A percentile compares a stretch with the other conserved stretches of the same genome.
Evolutionary conservation across 257 asterid species (phyloP).

Genomic region (Fraxinus americana): DNA sequence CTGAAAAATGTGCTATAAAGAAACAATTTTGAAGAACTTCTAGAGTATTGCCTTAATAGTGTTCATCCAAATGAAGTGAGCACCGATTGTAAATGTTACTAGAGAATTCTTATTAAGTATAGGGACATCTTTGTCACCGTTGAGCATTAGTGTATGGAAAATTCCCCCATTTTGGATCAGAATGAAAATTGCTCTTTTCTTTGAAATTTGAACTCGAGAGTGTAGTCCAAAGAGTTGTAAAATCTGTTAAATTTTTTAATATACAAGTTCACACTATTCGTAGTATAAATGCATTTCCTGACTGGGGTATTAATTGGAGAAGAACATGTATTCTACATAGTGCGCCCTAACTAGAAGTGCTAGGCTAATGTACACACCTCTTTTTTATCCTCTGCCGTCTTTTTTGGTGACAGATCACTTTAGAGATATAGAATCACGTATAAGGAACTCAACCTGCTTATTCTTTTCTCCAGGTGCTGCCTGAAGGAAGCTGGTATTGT

Average conservation of each 20-base stretch:
- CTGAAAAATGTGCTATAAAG: neutral
- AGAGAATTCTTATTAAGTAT: neutral
- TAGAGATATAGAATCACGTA: constrained; percentile 9
- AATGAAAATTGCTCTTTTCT: neutral
- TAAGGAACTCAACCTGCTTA: constrained; percentile 24
- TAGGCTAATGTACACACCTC: neutral
- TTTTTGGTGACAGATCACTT: constrained; percentile 20
- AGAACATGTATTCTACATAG: neutral
- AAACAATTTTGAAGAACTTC: constrained; percentile 8
- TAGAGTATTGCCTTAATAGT: neutral
- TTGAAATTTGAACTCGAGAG: neutral
- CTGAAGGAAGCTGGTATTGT: constrained; percentile 98
- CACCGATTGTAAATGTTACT: neutral
- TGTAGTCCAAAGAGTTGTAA: neutral
- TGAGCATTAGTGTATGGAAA: neutral
- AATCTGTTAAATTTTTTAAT: neutral
- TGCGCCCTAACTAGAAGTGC: neutral
- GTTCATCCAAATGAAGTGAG: constrained; percentile 9
- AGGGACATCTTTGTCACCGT: neutral
- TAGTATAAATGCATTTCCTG: constrained; percentile 7
- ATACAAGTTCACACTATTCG: neutral
- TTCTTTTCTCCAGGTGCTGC: constrained; percentile 68
- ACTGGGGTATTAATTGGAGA: neutral
- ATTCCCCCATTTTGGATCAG: neutral
- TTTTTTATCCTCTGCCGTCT: neutral